A percentile compares a stretch with the other conserved stretches of the same genome.
Conservation (phyloP, 108 stramenopile genomes). For the Craspedostauros australis region DNA sequence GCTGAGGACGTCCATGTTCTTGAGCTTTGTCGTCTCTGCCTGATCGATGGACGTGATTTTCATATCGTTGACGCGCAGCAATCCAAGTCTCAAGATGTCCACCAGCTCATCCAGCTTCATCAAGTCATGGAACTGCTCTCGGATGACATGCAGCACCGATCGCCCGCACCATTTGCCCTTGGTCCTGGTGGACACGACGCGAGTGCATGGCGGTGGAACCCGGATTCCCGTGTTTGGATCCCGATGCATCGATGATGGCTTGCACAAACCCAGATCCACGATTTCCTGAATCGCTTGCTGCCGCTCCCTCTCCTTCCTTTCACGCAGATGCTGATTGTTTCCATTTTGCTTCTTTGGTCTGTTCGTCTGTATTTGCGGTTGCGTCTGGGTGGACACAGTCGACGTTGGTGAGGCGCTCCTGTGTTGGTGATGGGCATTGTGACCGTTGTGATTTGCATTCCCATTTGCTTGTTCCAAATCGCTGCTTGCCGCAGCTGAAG, state of each 20-base stretch:
- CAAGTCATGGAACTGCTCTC: slow-evolving; percentile 50
- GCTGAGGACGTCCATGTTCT: slow-evolving; percentile 58
- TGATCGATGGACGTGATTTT: slow-evolving; percentile 18
- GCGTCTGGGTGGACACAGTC: slow-evolving; percentile 21
- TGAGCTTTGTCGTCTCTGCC: slow-evolving; percentile 30
- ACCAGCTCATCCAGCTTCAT: slow-evolving; percentile 14
- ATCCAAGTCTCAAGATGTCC: slow-evolving; percentile 30
- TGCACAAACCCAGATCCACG: slow-evolving; percentile 22
- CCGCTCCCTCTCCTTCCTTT: slow-evolving; percentile 30
- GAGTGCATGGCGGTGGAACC: slow-evolving; percentile 47
- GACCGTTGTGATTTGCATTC: slow-evolving; percentile 2
- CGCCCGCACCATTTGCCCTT: slow-evolving; percentile 77
- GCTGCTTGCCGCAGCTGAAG: too few species aligned
- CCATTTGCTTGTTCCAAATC: too few species aligned
- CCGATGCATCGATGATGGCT: slow-evolving; percentile 30
- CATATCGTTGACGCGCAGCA: slow-evolving; percentile 56
- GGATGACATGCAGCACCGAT: slow-evolving; percentile 39
- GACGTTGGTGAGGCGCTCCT: slow-evolving; percentile 6
- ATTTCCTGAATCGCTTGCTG: slow-evolving; percentile 43
- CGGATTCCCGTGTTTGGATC: slow-evolving; percentile 38
- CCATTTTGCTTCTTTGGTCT: neutral
- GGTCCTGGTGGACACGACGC: slow-evolving; percentile 42
- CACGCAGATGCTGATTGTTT: slow-evolving; percentile 10
- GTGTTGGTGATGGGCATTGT: slow-evolving; percentile 3
- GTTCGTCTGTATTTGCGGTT: neutral